These are phyloP conservation scores for Zymoseptoria crescenta DNA, from an alignment of 2,329 filamentous ascomycete genomes.

Conservation along the genomic window DNA sequence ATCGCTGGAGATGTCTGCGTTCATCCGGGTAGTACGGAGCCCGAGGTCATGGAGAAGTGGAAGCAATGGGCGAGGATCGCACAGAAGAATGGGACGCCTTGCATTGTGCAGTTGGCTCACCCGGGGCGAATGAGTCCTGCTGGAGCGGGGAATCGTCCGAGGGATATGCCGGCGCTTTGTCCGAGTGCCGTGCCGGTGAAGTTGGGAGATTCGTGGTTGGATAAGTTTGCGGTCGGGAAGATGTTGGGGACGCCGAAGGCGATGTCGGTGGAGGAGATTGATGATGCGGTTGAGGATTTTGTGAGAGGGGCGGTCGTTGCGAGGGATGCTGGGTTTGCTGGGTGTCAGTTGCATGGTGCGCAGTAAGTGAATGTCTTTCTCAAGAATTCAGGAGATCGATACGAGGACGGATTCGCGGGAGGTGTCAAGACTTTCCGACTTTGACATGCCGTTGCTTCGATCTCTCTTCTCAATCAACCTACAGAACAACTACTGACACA, in stretches of 20 bases:
- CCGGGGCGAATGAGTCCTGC: conserved; percentile 39
- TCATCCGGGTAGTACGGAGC: conserved; percentile 19
- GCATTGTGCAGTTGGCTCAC: conserved; percentile 40
- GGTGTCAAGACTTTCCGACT: no score
- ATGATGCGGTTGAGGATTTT: conserved; percentile 46
- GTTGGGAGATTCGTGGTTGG: conserved; percentile 32
- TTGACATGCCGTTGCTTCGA: no score
- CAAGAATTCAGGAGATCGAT: neutral
- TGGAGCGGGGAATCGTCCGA: conserved; percentile 31
- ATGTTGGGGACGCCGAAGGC: conserved; percentile 45
- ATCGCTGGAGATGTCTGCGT: conserved; percentile 27
- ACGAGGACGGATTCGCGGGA: neutral
- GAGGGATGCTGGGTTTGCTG: conserved; percentile 45
- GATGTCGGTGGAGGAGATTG: conserved; percentile 49
- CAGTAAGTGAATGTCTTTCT: conserved; percentile 1
- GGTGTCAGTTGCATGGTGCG: conserved; percentile 47
- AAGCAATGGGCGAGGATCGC: conserved; percentile 29
- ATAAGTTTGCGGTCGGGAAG: conserved; percentile 23
- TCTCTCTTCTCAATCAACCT: neutral
- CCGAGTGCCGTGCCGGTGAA: conserved; percentile 37
- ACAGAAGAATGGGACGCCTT: conserved; percentile 35
- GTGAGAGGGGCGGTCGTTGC: conserved; percentile 45
- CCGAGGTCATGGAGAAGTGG: conserved; percentile 24
- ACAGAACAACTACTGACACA: neutral
- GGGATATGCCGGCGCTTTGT: conserved; percentile 29